Base-by-base conservation (phyloP, 1,139 yeast genomes). In the Pichia norvegensis region DNA sequence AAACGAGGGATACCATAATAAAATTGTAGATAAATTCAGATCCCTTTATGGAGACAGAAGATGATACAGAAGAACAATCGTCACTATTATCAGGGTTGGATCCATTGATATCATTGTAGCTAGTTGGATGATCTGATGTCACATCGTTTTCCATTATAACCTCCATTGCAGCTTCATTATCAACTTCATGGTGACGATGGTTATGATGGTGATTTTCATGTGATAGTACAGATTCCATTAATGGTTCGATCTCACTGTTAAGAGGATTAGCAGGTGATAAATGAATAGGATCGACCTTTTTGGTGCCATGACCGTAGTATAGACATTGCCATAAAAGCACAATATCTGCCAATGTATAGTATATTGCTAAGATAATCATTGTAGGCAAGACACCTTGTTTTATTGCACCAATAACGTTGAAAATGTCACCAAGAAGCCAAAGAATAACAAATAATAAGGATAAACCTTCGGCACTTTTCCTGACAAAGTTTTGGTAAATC, bases 351-450 rank as follows among this genome's bases (percentile, higher is more conserved):
- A 85, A 65, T 0, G 97, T 88, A 63, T 92, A 92, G 65, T 90
- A 92, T 0, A 90, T 74, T 4, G 97, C 97, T 52, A 92, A 72
- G 8, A 90, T 77, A 52, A 82, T 81, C 96, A 90, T 90, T 1
- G 97, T 90, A 29, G 95, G 95, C 51, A 90, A 71, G 2, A 90
- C 90, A 10, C 88, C 87, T 66, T 90, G 97, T 52, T 88, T 64
- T 8, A 87, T 70, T 2, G 95, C 88, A 8, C 97, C 97, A 36
- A 90, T 68, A 6, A 88, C 92, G 59, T 90, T 90, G 67, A 90
- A 88, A 0, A 90, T 78, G 64, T 90, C 97, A 38, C 97, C 97
- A 0, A 79, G 80, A 45, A 78, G 71, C 97, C 97, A 90, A 37
- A 90, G 71, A 4, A 86, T 74, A 29, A 90, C 86, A 63, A 90